Conservation (phyloP, 139 green algal genomes). For the Chloropicon primus region DNA sequence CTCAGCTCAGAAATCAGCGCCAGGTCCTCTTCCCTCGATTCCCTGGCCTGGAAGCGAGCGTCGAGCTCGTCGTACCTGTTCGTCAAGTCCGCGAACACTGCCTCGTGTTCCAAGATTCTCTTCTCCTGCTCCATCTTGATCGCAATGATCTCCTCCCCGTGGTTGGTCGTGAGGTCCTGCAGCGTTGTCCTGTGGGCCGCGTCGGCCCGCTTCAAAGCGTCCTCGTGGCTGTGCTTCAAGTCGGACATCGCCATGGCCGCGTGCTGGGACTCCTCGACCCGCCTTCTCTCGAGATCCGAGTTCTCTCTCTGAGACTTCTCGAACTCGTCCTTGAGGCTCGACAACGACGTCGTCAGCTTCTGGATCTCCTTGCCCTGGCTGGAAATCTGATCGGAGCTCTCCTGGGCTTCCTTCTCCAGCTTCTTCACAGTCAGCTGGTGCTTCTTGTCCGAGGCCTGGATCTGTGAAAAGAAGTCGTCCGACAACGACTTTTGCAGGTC, state of each 20-base stretch:
- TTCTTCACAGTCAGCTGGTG: neutral
- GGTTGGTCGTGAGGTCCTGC: no score
- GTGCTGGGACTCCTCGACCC: no score
- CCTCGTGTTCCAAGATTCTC: neutral
- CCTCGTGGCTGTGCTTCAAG: no score
- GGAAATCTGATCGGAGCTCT: no score
- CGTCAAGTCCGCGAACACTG: neutral
- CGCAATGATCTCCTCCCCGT: neutral
- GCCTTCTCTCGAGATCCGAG: no score
- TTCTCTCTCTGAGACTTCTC: no score
- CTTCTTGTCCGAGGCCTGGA: neutral
- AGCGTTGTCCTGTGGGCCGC: no score
- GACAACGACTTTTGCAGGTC: neutral
- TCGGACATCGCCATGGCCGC: no score
- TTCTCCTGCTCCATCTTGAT: neutral
- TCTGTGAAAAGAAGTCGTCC: neutral
- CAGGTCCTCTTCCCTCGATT: constrained; percentile 12
- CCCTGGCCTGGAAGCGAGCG: constrained; percentile 8
- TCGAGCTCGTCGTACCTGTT: neutral
- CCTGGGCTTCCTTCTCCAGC: neutral
- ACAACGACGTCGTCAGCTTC: neutral
- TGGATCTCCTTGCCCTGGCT: neutral
- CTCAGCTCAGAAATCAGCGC: constrained; percentile 3
- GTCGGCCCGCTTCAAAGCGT: no score
- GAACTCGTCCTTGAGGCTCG: no score